Base-by-base conservation (phyloP, 306 rosid species). In the Fagus crenata region DNA sequence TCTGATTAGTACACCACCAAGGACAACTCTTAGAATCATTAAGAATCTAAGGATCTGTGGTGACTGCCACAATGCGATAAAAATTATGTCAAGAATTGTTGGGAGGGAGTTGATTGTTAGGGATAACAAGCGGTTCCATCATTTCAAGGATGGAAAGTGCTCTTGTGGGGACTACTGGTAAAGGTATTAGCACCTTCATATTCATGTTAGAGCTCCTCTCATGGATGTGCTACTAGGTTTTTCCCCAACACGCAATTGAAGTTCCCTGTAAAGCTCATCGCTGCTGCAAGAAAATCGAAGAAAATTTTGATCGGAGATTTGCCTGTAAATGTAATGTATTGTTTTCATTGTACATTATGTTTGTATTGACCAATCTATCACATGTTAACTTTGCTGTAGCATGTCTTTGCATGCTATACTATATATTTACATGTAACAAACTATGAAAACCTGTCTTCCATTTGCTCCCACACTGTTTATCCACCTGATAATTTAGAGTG, bases 161-260 rank as follows among this genome's bases (percentile, higher is more conserved):
- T 90, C 98, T 5, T 94, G 98, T 78, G 89, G 96, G 74, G 97
- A 94, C 87, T 92, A 88, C 81, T 94, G 97, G 98, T 94, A 80
- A 84, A 43, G 69, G 61, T 54, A 59, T 28, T 36, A 0, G n/a
- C 74, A 76, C 72, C 28, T 55, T 36, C 13, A 65, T 78, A 77
- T n/a, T 77, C 13, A 65, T 78, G 78, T n/a, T 77, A 61, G n/a
- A 67, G 73, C 70, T 63, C 53, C 49, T 75, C 71, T 58, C 81
- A 5, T 59, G 71, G 22, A 37, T 67, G 56, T 72, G 75, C 65
- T 78, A 67, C 77, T 53, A 86, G 71, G 31, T 33, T 61, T 33
- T 13, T 1, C 15, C 15, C 33, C 68, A 33, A 61, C 14, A 33
- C n/a, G 4, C 6, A 32, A 61, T 33, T 61, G 68, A 61, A 33